phyloP scores from a whole-genome alignment of 495 filamentous ascomycete species.

The Tuber aestivum region DNA sequence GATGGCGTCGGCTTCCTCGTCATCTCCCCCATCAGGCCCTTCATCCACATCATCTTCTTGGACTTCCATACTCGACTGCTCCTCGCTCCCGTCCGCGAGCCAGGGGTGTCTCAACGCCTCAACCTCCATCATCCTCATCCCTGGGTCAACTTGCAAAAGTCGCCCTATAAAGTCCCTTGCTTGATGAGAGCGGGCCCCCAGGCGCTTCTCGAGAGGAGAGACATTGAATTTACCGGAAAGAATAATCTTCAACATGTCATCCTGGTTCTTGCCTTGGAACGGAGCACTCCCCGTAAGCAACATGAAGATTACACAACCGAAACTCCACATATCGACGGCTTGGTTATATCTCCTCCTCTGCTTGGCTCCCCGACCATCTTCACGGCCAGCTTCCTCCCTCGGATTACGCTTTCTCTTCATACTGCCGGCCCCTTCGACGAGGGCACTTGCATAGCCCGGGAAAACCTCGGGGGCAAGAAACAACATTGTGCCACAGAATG shows the following conservation, averaged over 20 bases:
- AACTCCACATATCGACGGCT: conserved; percentile 89
- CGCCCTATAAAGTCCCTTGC: conserved; percentile 34
- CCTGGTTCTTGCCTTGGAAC: conserved; percentile 58
- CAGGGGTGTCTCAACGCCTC: conserved; percentile 37
- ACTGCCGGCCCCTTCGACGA: conserved; percentile 20
- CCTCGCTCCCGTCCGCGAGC: conserved; percentile 22
- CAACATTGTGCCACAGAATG: conserved; percentile 90
- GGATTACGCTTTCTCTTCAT: conserved; percentile 37
- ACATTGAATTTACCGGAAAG: conserved; percentile 26
- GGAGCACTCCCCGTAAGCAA: conserved; percentile 69
- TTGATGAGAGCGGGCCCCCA: conserved; percentile 24
- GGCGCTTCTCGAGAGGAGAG: conserved; percentile 15
- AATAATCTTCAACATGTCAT: conserved; percentile 35
- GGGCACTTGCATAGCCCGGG: conserved; percentile 57
- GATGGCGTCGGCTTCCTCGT: conserved; percentile 5
- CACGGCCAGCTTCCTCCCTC: conserved; percentile 40
- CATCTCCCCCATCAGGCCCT: conserved; percentile 4
- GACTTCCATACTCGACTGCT: conserved; percentile 27
- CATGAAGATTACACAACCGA: conserved; percentile 84
- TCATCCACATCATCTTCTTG: conserved; percentile 18
- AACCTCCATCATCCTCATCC: conserved; percentile 35
- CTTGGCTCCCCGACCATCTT: conserved; percentile 50
- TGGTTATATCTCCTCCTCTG: conserved; percentile 63
- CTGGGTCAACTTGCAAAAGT: conserved; percentile 36
- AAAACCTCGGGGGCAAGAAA: conserved; percentile 98